Evolutionary conservation across 2,329 filamentous ascomycete genomes (phyloP), one percentile per base, ranked within the genome.

Genomic region (Coniella lustricola): DNA sequence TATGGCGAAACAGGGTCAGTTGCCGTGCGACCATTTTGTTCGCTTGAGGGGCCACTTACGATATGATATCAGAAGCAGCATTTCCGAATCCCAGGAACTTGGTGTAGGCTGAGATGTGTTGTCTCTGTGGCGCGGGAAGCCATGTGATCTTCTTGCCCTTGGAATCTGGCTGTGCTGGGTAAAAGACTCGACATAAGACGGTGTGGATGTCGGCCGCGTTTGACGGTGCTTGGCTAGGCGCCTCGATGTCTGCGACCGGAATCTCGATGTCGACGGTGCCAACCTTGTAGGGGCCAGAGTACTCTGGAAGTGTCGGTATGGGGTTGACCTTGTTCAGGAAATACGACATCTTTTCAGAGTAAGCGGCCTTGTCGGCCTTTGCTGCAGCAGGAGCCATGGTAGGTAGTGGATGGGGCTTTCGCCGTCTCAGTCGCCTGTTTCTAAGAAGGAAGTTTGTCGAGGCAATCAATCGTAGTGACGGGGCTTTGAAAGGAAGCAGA

Each of bases 241-340:
- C 70, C 2, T 73, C 62, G 5, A 84, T 68, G 41, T 80, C 74
- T 22, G 75, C 71, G 9, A 85, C 73, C 37, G 88, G 85, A 14
- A 94, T 79, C 68, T 95, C 89, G 55, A 91, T 74, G 59, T 94
- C 88, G 56, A 88, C 72, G 2, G 84, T 87, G 54, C 87, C 88
- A 50, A 93, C 87, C 58, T 81, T 80, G 70, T 88, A 83, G 0
- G 85, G 84, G 0, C 87, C 89, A 1, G 83, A 82, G 61, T 90
- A 91, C 3, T 80, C 70, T 3, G 87, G 84, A 50, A 94, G 90
- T 1, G 74, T 65, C 1, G 87, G 87, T 4, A 89, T 70, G 1
- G 85, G 85, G 59, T 76, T 87, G 56, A 87, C 66, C 38, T 70
- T 70, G 13, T 75, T 72, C n/a, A 79, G 59, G 52, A 75, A 71